These are phyloP conservation scores for Amphirosellinia nigrospora DNA, from an alignment of 495 filamentous ascomycete genomes.

Conservation along the genomic window DNA sequence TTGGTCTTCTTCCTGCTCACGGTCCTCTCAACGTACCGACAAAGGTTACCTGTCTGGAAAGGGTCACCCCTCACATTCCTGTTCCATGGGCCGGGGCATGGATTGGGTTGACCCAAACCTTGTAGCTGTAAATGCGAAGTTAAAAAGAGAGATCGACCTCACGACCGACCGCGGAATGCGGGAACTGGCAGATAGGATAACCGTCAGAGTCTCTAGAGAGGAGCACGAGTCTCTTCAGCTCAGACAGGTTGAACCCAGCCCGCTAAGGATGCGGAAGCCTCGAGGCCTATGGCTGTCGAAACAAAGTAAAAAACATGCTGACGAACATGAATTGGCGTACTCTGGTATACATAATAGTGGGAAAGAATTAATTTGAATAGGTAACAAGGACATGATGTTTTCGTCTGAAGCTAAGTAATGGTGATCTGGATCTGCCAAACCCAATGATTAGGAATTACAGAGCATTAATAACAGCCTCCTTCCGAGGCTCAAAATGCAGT, in stretches of 20 bases:
- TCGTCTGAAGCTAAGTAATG: too few species aligned
- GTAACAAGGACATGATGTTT: neutral
- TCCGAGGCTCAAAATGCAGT: too few species aligned
- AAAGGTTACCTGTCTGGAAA: conserved; percentile 1
- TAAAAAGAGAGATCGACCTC: neutral
- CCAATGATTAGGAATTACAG: too few species aligned
- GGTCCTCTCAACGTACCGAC: neutral
- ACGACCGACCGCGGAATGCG: conserved; percentile 13
- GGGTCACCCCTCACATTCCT: conserved; percentile 3
- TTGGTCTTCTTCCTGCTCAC: conserved; percentile 1
- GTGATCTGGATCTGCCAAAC: too few species aligned
- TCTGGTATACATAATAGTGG: neutral
- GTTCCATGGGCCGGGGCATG: neutral
- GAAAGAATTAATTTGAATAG: neutral
- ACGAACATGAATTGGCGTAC: neutral
- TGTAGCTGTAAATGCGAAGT: neutral
- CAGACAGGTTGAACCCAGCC: neutral
- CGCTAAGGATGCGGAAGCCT: neutral
- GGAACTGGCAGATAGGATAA: neutral
- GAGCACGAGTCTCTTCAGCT: neutral
- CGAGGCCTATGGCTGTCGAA: neutral
- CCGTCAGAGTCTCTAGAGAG: neutral
- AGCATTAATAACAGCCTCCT: too few species aligned
- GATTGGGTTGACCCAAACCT: conserved; percentile 6
- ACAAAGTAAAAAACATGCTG: neutral